These are phyloP conservation scores for Tricholoma saponaceum DNA, from an alignment of 768 basidiomycete genomes.

Conservation along the genomic window DNA sequence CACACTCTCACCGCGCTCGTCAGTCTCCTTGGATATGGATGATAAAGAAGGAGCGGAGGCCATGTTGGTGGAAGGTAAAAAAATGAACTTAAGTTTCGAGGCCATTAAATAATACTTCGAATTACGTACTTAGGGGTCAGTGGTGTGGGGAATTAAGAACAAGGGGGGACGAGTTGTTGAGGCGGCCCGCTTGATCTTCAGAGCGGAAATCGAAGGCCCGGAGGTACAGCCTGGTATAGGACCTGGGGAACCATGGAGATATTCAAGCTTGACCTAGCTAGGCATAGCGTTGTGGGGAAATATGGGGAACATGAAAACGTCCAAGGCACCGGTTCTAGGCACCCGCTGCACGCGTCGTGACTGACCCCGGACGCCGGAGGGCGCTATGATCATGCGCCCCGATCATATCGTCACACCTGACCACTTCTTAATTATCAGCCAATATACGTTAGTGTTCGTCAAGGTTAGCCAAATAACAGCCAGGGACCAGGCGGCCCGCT, in stretches of 20 bases:
- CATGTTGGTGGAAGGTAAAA: background rate
- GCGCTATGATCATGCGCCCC: no score
- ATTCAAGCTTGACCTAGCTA: no score
- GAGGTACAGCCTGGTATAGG: no score
- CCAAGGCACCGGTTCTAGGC: no score
- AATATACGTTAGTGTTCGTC: background rate
- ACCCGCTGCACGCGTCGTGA: background rate
- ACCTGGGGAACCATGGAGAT: no score
- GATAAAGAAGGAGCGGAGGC: background rate
- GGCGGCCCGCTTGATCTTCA: no score
- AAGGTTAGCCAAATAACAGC: background rate
- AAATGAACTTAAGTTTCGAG: background rate
- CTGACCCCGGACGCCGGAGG: no score
- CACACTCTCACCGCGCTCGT: background rate
- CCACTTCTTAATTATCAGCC: background rate
- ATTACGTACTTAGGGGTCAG: background rate
- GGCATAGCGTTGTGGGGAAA: no score
- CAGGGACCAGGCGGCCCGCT: background rate
- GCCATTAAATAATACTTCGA: background rate
- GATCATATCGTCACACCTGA: background rate
- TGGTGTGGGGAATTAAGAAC: background rate
- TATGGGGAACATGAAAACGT: no score
- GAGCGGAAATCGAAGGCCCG: no score
- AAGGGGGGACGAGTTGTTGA: background rate
- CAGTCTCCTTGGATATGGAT: background rate